A percentile compares a stretch with the other conserved stretches of the same genome.
Evolutionary conservation across 2,329 filamentous ascomycete species (phyloP).

Genomic region (Botryotinia calthae): DNA sequence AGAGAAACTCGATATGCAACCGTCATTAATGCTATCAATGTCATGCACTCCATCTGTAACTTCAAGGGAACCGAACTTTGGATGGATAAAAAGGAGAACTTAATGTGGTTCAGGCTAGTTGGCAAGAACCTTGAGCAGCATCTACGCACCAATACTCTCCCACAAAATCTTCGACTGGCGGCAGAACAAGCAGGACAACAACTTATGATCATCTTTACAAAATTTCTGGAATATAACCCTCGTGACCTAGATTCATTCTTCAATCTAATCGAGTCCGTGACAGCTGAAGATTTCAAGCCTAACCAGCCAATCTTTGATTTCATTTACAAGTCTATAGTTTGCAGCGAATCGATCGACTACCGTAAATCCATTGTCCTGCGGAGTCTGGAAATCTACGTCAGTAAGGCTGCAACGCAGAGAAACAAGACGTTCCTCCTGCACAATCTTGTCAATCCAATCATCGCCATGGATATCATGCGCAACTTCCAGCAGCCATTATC

Average conservation of each 20-base stretch:
- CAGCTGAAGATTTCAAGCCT: constrained; percentile 75
- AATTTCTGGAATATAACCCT: constrained; percentile 71
- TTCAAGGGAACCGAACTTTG: constrained; percentile 62
- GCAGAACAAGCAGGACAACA: constrained; percentile 88
- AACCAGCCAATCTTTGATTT: constrained; percentile 75
- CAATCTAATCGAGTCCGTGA: constrained; percentile 77
- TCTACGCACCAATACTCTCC: constrained; percentile 67
- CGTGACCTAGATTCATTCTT: constrained; percentile 82
- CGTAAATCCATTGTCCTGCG: constrained; percentile 79
- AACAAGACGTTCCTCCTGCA: constrained; percentile 91
- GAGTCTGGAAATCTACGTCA: constrained; percentile 83
- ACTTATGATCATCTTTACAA: constrained; percentile 79
- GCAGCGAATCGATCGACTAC: constrained; percentile 79
- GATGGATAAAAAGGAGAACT: constrained; percentile 65
- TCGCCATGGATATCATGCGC: constrained; percentile 87
- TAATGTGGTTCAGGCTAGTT: constrained; percentile 60
- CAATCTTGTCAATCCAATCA: constrained; percentile 90
- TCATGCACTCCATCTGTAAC: constrained; percentile 74
- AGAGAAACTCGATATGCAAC: constrained; percentile 67
- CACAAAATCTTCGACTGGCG: constrained; percentile 71
- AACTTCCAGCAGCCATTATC: constrained; percentile 62
- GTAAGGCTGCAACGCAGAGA: constrained; percentile 75
- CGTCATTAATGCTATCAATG: constrained; percentile 82
- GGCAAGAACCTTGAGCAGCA: constrained; percentile 78
- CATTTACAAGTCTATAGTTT: constrained; percentile 82